These are phyloP conservation scores for Arthroderma sp. DNA, from an alignment of 2,329 filamentous ascomycete species.

Conservation along the genomic window DNA sequence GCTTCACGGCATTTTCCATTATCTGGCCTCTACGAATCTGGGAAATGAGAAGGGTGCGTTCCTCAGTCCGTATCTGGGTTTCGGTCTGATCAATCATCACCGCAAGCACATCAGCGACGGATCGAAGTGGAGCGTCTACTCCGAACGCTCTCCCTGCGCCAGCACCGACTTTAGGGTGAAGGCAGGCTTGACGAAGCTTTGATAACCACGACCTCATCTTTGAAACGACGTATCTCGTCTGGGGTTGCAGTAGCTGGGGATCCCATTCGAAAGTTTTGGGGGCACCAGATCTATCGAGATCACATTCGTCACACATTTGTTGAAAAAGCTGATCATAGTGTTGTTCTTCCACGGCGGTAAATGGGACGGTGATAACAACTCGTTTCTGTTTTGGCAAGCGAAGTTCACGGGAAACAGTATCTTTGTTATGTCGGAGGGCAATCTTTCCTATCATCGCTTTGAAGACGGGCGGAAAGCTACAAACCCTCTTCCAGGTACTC, in stretches of 20 bases:
- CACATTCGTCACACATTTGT: constrained; percentile 60
- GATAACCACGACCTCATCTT: constrained; percentile 70
- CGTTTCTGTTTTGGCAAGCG: constrained; percentile 70
- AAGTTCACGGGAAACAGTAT: constrained; percentile 65
- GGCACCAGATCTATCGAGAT: constrained; percentile 51
- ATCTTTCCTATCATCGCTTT: constrained; percentile 57
- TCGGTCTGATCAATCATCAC: constrained; percentile 87
- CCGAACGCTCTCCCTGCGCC: constrained; percentile 54
- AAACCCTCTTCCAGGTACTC: constrained; percentile 57
- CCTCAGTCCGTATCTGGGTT: constrained; percentile 51
- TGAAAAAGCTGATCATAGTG: constrained; percentile 68
- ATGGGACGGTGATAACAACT: constrained; percentile 77
- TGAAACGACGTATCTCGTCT: constrained; percentile 44
- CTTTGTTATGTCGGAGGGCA: constrained; percentile 75
- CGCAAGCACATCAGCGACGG: constrained; percentile 74
- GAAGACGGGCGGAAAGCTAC: constrained; percentile 53
- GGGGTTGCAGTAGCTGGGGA: constrained; percentile 32
- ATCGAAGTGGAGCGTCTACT: constrained; percentile 58
- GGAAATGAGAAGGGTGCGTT: constrained; percentile 52
- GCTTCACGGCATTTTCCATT: constrained; percentile 59
- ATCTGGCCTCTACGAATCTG: constrained; percentile 64
- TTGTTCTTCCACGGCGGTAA: constrained; percentile 82
- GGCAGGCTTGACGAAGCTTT: constrained; percentile 64
- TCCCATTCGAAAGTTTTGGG: constrained; percentile 54
- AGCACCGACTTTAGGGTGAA: constrained; percentile 71